Conservation (phyloP, 2,329 filamentous ascomycete species). For the Botrytis hyacinthi region DNA sequence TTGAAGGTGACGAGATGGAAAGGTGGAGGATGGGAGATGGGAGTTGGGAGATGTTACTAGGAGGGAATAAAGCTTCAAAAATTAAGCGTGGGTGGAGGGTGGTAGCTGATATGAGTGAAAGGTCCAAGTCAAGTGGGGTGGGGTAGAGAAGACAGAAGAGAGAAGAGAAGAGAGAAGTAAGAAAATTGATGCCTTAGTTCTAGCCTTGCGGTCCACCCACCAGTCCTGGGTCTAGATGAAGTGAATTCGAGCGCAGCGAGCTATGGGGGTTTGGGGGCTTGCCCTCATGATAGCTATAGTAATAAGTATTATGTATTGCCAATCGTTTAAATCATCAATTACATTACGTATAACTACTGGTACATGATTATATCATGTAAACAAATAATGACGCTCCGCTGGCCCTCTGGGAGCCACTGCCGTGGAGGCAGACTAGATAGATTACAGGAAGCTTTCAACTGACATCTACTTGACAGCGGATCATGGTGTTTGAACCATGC, state of each 20-base stretch:
- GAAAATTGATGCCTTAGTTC: background rate
- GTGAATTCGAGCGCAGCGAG: background rate
- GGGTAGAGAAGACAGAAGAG: background rate
- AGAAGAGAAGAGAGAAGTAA: background rate
- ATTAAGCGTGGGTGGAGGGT: background rate
- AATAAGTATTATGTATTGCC: background rate
- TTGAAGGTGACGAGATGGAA: conserved; percentile 6
- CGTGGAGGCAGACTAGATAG: background rate
- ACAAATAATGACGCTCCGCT: background rate
- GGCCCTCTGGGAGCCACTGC: background rate
- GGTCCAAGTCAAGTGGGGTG: background rate
- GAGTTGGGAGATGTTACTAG: background rate
- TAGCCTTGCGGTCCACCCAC: background rate
- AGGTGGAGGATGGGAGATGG: conserved; percentile 15
- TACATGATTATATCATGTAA: background rate
- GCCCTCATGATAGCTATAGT: background rate
- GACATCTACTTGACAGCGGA: background rate
- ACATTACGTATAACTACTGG: too few relatives aligned
- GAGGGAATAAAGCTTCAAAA: conserved; percentile 1
- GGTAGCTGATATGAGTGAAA: background rate
- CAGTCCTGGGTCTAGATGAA: background rate
- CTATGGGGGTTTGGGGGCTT: background rate
- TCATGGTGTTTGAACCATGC: background rate
- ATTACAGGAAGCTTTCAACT: background rate
- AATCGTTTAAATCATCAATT: background rate